Base-by-base conservation (phyloP, 148 eudicot genomes). In the Rhododendron williamsianum region DNA sequence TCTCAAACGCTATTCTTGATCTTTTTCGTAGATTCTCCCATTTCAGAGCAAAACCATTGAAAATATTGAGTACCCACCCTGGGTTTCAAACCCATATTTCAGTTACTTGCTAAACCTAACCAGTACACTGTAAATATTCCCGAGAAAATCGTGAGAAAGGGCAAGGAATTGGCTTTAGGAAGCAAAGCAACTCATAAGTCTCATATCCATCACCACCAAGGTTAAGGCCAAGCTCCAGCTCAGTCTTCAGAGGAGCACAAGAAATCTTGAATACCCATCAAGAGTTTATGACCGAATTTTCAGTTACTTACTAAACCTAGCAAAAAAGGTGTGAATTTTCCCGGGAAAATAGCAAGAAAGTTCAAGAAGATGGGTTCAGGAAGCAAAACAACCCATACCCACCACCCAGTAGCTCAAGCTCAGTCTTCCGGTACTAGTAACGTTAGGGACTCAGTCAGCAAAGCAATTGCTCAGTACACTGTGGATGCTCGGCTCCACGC, bases 401-500 rank as follows among this genome's bases (percentile, higher is more conserved):
- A 85, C 8, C 85, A 36, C 19, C 85, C 63, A 10, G 80, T n/a
- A 52, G 58, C 71, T 46, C 87, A 51, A 81, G 84, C 79, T 65
- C 82, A 89, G 25, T 82, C 90, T 36, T 85, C 89, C 0, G 84
- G 87, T 58, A 81, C 88, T 4, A 87, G 78, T 65, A 87, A 87
- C 35, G 60, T 81, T 3, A 84, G 84, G 60, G 91, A 94, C 23
- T 86, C 94, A 8, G 79, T 91, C 16, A 93, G 92, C 90, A 93
- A 90, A 84, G 99, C 93, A 72, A 88, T 92, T 41, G 94, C 96
- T 5, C 99, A 94, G 84, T 93, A 89, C 89, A 93, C 95, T 0
- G 88, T 88, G 21, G 99, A 97, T 80, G 99, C 99, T 12, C 87
- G 96, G 4, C 90, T 97, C 9, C 98, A 94, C 79, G 95, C 98